Conservation (phyloP, 352 stramenopile species). For the Globisporangium yorkense region DNA sequence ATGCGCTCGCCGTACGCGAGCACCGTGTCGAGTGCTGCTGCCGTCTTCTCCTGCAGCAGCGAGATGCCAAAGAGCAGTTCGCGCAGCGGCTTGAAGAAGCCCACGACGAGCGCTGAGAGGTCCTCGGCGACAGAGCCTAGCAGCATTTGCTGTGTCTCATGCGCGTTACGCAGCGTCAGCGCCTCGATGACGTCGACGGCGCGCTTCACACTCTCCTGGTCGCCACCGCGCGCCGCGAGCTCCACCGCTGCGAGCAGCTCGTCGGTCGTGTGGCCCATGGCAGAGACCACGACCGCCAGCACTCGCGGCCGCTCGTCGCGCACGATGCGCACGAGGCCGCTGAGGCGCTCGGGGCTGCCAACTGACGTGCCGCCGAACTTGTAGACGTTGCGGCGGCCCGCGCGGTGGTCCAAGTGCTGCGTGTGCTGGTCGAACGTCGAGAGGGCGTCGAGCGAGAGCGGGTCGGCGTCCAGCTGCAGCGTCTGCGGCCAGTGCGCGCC, state of each 20-base stretch:
- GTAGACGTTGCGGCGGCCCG: slow-evolving; percentile 69
- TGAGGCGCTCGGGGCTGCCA: slow-evolving; percentile 53
- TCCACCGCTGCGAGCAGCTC: slow-evolving; percentile 60
- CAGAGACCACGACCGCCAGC: slow-evolving; percentile 67
- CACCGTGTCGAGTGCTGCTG: slow-evolving; percentile 59
- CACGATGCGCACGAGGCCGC: slow-evolving; percentile 59
- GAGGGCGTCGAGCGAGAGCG: slow-evolving; percentile 22
- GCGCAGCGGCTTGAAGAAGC: slow-evolving; percentile 69
- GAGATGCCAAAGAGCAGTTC: slow-evolving; percentile 75
- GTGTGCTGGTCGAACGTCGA: neutral
- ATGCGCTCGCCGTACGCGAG: slow-evolving; percentile 79
- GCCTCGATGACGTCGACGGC: slow-evolving; percentile 38
- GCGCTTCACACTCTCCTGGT: slow-evolving; percentile 24
- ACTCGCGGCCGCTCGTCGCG: slow-evolving; percentile 49
- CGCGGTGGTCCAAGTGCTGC: slow-evolving; percentile 43
- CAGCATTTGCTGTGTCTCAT: slow-evolving; percentile 51
- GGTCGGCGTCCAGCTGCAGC: slow-evolving; percentile 14
- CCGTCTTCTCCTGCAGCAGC: slow-evolving; percentile 70
- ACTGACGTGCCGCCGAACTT: slow-evolving; percentile 82
- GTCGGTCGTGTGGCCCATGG: slow-evolving; percentile 80
- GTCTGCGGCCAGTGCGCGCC: slow-evolving; percentile 42
- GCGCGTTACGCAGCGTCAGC: slow-evolving; percentile 58
- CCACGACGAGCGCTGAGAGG: slow-evolving; percentile 39
- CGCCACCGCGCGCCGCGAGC: slow-evolving; percentile 47
- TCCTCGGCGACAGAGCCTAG: slow-evolving; percentile 22